phyloP scores from a whole-genome alignment of 2,329 filamentous ascomycete species.

The Penicillium freii region DNA sequence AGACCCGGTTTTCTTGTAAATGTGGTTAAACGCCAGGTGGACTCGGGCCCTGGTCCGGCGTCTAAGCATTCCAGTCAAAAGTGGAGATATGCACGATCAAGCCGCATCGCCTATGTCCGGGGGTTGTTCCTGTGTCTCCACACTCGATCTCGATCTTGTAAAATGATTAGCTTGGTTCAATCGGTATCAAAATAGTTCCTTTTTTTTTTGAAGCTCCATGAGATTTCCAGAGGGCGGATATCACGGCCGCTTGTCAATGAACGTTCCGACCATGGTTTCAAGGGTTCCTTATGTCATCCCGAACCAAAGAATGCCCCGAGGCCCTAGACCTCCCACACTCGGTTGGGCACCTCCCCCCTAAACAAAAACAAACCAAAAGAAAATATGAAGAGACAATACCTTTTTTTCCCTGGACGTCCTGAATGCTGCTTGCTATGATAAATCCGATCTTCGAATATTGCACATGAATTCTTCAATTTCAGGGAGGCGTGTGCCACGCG shows the following conservation, averaged over 20 bases:
- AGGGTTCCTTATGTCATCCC: conserved; percentile 8
- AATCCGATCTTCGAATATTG: background rate
- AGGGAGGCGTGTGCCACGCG: background rate
- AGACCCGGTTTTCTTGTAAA: conserved; percentile 24
- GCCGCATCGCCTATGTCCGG: conserved; percentile 20
- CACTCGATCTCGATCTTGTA: conserved; percentile 3
- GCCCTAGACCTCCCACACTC: background rate
- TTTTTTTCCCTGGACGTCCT: background rate
- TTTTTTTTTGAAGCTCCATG: background rate
- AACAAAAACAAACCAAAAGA: background rate
- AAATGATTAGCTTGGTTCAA: background rate
- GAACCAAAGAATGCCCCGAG: conserved; percentile 5
- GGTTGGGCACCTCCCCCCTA: background rate
- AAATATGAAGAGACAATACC: background rate
- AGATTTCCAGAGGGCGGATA: background rate
- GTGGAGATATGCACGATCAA: conserved; percentile 26
- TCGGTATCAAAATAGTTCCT: background rate
- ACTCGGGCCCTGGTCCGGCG: conserved; percentile 29
- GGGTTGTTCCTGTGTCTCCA: conserved; percentile 5
- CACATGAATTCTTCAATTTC: background rate
- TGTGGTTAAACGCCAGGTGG: conserved; percentile 23
- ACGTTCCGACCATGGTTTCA: background rate
- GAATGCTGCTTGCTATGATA: background rate
- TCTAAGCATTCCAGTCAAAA: conserved; percentile 34
- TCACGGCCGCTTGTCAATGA: background rate